Evolutionary conservation across 345 rosid genomes (phyloP), one percentile per base, ranked within the genome.

Genomic region (Populus ilicifolia): DNA sequence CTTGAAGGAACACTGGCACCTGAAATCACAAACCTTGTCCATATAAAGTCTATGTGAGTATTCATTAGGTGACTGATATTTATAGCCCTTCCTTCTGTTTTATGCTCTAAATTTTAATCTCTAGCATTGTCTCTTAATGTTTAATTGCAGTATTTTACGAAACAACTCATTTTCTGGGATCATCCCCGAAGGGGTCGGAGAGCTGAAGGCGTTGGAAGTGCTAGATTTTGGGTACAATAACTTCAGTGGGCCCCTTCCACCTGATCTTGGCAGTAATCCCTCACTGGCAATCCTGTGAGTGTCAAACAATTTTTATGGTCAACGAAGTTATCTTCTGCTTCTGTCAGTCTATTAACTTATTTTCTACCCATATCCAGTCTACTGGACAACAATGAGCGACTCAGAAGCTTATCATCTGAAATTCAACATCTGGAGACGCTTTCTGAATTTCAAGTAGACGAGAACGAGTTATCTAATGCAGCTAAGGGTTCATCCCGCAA

Each of bases 201-300:
- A 87, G 67, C 46, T 95, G 85, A 88, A 84, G 81, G 90, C 84
- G 83, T 86, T 95, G 81, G 90, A 93, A 82, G 78, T 84, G 78
- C 87, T 95, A 88, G 99, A 95, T 81, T 84, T 95, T 80, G 90
- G 91, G 84, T 84, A 75, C 66, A 95, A 95, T 84, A 90, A 93
- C 85, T 92, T 95, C 69, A 88, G 85, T 62, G 92, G 89, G 43
- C 73, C 85, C 2, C 85, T 90, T 78, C 88, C 92, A 61, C 81
- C 85, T 48, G 81, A 84, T 48, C 78, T 88, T 78, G 72, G 61
- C 78, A 81, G 79, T 71, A 84, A 80, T 72, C 65, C 84, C 48
- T 80, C 86, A 35, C 71, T 91, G 61, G 78, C 83, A 25, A 85
- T 79, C 76, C 88, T 89, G 93, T 90, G 71, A 79, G 90, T 85